Evolutionary conservation across 495 filamentous ascomycete genomes (phyloP), one percentile per base, ranked within the genome.

Genomic region (Penicillium waksmanii): DNA sequence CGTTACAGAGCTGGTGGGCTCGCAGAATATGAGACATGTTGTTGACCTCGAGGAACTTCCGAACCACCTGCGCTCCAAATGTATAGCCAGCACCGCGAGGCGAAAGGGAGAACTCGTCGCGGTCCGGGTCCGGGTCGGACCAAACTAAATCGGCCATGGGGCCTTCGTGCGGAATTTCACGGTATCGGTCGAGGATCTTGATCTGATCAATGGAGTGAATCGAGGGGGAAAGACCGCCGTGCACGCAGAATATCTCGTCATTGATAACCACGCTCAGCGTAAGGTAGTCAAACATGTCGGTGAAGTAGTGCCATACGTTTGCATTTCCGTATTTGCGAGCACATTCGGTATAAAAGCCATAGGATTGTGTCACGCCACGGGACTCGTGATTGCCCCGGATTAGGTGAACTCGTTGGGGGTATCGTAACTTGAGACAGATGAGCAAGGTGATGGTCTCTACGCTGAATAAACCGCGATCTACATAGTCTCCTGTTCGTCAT

Each of bases 141-240:
- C 95, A 98, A 17, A 98, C 95, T 5, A 98, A 77, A 70, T 98
- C 95, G n/a, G 95, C 95, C 95, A 98, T 98, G 5, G 95, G 95
- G 0, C 95, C 95, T 73, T 98, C 95, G 73, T 98, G 95, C 1
- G 95, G 95, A 50, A 98, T 98, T 69, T 98, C 95, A 43, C 95
- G 86, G 78, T 97, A 98, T 7, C 95, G 91, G 77, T 98, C 95
- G 69, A 98, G 97, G 69, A 98, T 93, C 73, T 98, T 98, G 77
- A 98, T 98, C 74, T 98, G 95, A 69, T 98, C 95, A 69, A 98
- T 96, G 17, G 91, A 96, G 73, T 98, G 95, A 63, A 98, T 98
- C 5, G 91, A 96, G 0, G 95, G 95, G 6, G 91, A 96, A 31
- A 98, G 85, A 10, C 95, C 93, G 63, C 95, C 95, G 73, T 98